Conservation (phyloP, 2,329 filamentous ascomycete species). For the Fusarium secorum region DNA sequence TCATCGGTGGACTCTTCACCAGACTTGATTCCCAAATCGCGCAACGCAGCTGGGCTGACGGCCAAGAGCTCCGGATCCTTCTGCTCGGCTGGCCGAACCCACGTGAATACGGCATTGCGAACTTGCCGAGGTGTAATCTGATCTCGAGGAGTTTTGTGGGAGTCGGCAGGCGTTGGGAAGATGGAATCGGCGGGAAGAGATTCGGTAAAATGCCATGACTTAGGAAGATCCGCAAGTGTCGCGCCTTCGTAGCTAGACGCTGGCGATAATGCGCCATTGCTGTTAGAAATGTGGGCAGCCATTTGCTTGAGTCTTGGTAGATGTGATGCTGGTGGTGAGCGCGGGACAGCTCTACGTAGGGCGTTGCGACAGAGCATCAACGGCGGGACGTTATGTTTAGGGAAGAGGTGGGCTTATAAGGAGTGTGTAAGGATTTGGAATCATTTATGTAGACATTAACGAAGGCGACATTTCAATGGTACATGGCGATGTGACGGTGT, state of each 20-base stretch:
- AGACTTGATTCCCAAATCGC: slow-evolving; percentile 77
- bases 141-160: slow-evolving; percentile 81
- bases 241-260: slow-evolving; percentile 40
- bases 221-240: slow-evolving; percentile 65
- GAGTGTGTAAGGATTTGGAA: slow-evolving; percentile 15
- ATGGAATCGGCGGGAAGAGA: slow-evolving; percentile 76
- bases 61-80: slow-evolving; percentile 80
- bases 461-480: background rate
- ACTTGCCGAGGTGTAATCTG: slow-evolving; percentile 83
- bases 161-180: slow-evolving; percentile 82
- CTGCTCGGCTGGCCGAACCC: slow-evolving; percentile 80
- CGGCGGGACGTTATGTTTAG: slow-evolving; percentile 18
- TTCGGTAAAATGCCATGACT: slow-evolving; percentile 71
- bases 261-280: slow-evolving; percentile 39
- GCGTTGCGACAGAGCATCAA: slow-evolving; percentile 49
- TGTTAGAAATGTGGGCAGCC: slow-evolving; percentile 47
- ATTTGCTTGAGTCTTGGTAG: slow-evolving; percentile 40
- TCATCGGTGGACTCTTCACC: slow-evolving; percentile 75
- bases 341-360: slow-evolving; percentile 44
- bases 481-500: background rate
- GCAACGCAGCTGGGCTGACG: slow-evolving; percentile 79
- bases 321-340: slow-evolving; percentile 35
- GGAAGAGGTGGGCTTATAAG: background rate
- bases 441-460: background rate
- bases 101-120: slow-evolving; percentile 86